These are phyloP conservation scores for Microthlaspi erraticum DNA, from an alignment of 345 rosid species.

Conservation along the genomic window DNA sequence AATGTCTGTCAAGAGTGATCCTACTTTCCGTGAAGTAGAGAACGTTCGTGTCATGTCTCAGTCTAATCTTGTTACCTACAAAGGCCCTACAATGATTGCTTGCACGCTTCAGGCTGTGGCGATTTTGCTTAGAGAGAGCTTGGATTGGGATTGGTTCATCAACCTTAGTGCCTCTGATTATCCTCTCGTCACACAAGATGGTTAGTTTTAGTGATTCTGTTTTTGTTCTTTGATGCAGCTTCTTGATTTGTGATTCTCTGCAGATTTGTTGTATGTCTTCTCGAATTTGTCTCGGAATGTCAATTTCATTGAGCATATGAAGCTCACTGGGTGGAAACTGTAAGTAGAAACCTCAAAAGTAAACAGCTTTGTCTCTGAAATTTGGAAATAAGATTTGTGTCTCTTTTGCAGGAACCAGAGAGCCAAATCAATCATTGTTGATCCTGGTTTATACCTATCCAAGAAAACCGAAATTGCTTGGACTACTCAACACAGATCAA, in stretches of 20 bases:
- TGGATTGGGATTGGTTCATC: conserved; percentile 94
- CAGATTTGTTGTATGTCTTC: conserved; percentile 75
- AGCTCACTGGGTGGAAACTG: conserved; percentile 94
- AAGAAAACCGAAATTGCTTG: conserved; percentile 85
- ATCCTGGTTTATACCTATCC: conserved; percentile 92
- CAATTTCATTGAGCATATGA: conserved; percentile 87
- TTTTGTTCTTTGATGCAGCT: conserved; percentile 1
- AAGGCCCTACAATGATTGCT: conserved; percentile 94
- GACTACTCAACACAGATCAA: conserved; percentile 88
- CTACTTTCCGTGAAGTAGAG: conserved; percentile 59
- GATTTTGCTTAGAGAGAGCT: conserved; percentile 72
- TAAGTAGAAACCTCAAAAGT: conserved; percentile 42
- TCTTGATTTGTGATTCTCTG: conserved; percentile 8
- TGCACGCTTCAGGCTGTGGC: conserved; percentile 91
- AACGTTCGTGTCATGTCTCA: conserved; percentile 72
- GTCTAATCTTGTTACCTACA: conserved; percentile 85
- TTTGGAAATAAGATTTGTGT: conserved; percentile 14
- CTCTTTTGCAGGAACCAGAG: conserved; percentile 70
- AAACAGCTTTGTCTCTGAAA: not conserved
- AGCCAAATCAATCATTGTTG: conserved; percentile 85
- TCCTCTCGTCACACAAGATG: conserved; percentile 92
- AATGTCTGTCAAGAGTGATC: conserved; percentile 58
- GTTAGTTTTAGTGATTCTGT: conserved; percentile 46
- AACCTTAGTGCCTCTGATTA: conserved; percentile 94
- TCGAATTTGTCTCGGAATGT: conserved; percentile 62